A percentile compares a stretch with the other conserved stretches of the same genome.
Evolutionary conservation across 106 monocot species (phyloP).

Genomic region (Alisma plantagoaquatica): DNA sequence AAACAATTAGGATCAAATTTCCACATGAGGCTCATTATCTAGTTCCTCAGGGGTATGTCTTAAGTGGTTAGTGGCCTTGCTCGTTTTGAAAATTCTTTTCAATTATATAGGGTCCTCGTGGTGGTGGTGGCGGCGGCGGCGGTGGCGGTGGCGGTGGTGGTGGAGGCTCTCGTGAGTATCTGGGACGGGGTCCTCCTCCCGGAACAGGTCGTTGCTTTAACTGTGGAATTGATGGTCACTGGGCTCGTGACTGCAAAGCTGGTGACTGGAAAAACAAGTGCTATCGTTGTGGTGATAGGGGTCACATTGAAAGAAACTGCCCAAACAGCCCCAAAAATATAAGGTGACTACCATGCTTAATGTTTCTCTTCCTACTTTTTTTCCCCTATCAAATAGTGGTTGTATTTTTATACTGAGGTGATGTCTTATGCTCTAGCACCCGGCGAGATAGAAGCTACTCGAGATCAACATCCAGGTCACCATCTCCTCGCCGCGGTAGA

Average conservation of each 20-base stretch:
- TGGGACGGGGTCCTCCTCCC: conserved; percentile 83
- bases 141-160: too few species aligned
- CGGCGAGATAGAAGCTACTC: too few species aligned
- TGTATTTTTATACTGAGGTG: neutral
- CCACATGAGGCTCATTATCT: too few species aligned
- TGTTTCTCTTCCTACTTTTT: neutral
- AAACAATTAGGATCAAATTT: too few species aligned
- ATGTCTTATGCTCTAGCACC: too few species aligned
- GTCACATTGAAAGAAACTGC: conserved; percentile 85
- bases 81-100: too few species aligned
- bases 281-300: conserved; percentile 88
- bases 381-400: neutral
- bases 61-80: too few species aligned
- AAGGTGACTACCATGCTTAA: conserved; percentile 24
- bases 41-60: too few species aligned
- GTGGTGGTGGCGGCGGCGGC: too few species aligned
- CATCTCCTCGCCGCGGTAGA: conserved; percentile 22
- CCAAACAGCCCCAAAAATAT: conserved; percentile 78
- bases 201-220: conserved; percentile 91
- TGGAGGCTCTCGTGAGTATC: conserved; percentile 64
- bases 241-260: conserved; percentile 93
- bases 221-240: conserved; percentile 89
- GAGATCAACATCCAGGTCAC: too few species aligned
- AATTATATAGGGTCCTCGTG: too few species aligned
- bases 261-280: conserved; percentile 98